Evolutionary conservation across 2,329 filamentous ascomycete genomes (phyloP).

Genomic region (Knoxdaviesia capensis): DNA sequence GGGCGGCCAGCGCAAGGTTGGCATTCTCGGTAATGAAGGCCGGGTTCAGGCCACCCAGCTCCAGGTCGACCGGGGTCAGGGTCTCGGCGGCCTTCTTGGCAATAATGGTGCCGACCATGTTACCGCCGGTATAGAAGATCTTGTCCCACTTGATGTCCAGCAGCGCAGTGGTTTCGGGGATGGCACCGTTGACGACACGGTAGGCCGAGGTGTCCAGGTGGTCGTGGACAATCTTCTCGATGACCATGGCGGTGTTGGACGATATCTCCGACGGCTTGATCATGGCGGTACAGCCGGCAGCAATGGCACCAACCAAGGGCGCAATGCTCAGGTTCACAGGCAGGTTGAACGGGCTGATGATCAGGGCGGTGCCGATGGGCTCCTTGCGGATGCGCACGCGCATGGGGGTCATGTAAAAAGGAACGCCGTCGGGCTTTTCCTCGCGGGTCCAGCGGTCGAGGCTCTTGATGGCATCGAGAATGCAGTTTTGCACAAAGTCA

Average conservation of each 20-base stretch:
- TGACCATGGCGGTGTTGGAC: constrained; percentile 53
- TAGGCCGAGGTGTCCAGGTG: constrained; percentile 63
- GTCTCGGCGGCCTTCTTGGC: constrained; percentile 76
- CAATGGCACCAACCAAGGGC: constrained; percentile 74
- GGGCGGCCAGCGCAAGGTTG: constrained; percentile 60
- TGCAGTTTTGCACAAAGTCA: constrained; percentile 62
- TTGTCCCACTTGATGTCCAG: constrained; percentile 91
- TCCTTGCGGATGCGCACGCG: constrained; percentile 67
- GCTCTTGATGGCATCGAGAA: constrained; percentile 57
- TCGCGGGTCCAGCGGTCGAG: constrained; percentile 69
- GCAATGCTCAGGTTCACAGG: constrained; percentile 63
- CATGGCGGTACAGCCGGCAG: constrained; percentile 74
- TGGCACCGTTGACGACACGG: constrained; percentile 56
- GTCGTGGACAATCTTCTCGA: constrained; percentile 59
- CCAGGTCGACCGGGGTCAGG: constrained; percentile 70
- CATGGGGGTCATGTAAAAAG: constrained; percentile 28
- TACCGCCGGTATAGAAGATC: constrained; percentile 86
- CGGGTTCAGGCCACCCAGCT: constrained; percentile 82
- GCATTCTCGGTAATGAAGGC: constrained; percentile 77
- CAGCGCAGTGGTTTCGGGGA: constrained; percentile 63
- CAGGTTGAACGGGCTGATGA: constrained; percentile 92
- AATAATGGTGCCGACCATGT: constrained; percentile 65
- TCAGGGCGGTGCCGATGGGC: constrained; percentile 61
- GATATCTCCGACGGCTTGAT: constrained; percentile 81
- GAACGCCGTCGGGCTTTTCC: constrained; percentile 50